phyloP scores from a whole-genome alignment of 1,284 basidiomycete genomes.

The Microbotryomycetes sp. region DNA sequence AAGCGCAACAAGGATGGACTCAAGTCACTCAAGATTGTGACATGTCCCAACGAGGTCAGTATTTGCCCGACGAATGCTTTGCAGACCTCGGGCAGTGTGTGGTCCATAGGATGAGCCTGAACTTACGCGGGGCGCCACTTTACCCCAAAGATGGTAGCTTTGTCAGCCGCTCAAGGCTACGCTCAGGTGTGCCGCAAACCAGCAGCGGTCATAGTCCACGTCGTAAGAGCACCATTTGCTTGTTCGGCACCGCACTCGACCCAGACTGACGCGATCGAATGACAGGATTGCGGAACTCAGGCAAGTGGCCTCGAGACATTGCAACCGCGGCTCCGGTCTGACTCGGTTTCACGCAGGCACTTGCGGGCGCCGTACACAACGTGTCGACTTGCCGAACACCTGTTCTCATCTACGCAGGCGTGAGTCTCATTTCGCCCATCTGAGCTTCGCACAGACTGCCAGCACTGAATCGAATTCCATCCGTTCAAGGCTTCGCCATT shows the following conservation, averaged over 20 bases:
- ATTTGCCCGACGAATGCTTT: not conserved
- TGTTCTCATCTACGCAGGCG: slow-evolving; percentile 61
- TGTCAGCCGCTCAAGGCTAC: slow-evolving; percentile 63
- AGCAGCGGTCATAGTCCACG: slow-evolving; percentile 57
- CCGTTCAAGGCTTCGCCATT: slow-evolving; percentile 57
- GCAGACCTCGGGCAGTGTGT: not conserved
- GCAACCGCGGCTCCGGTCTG: not conserved
- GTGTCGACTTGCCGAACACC: slow-evolving; percentile 57
- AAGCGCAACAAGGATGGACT: slow-evolving; percentile 39
- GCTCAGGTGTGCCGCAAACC: slow-evolving; percentile 59
- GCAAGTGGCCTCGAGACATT: too few species aligned
- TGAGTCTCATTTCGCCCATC: too few species aligned
- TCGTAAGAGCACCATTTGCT: slow-evolving; percentile 20
- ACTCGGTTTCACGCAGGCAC: slow-evolving; percentile 46
- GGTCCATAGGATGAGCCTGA: not conserved
- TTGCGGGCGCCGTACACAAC: slow-evolving; percentile 66
- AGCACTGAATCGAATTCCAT: too few species aligned
- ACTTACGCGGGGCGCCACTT: not conserved
- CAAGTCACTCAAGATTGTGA: slow-evolving; percentile 52
- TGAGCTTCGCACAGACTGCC: too few species aligned
- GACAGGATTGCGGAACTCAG: slow-evolving; percentile 60
- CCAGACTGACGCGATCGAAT: too few species aligned
- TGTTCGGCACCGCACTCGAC: too few species aligned
- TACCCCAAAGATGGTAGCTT: slow-evolving; percentile 54
- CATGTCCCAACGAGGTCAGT: slow-evolving; percentile 56